Percentiles rank a stretch among this genome's conserved stretches.
phyloP scores from a whole-genome alignment of 148 eudicot genomes.

The Rhododendron mucronatum region DNA sequence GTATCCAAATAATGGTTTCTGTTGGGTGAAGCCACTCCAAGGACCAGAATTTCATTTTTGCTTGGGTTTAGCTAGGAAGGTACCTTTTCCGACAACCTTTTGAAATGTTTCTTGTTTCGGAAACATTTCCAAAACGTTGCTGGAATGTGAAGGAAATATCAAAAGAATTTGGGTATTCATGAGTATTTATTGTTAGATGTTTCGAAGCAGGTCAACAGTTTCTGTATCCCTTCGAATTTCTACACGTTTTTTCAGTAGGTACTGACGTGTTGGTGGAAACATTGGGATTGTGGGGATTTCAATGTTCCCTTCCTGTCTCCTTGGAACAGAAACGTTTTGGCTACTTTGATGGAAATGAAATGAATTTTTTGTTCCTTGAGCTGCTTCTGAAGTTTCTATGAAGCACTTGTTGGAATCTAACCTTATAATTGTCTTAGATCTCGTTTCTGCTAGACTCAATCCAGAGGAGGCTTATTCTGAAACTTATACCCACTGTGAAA shows the following conservation, averaged over 20 bases:
- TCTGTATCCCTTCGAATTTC: neutral
- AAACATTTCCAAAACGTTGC: neutral
- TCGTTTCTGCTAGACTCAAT: conserved; percentile 66
- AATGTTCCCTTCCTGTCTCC: neutral
- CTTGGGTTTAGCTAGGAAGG: neutral
- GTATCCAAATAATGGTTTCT: conserved; percentile 20
- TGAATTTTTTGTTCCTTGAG: neutral
- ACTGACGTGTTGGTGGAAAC: neutral
- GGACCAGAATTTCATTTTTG: neutral
- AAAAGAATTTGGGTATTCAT: neutral
- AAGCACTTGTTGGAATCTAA: neutral
- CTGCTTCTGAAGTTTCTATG: neutral
- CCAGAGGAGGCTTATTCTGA: conserved; percentile 91
- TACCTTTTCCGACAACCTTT: neutral
- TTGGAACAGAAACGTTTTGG: neutral
- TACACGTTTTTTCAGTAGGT: neutral
- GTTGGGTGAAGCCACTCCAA: neutral
- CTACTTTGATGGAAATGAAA: neutral
- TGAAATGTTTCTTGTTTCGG: neutral
- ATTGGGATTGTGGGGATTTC: neutral
- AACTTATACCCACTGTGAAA: conserved; percentile 97
- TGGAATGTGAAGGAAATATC: neutral
- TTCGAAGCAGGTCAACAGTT: neutral
- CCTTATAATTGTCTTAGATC: conserved; percentile 45
- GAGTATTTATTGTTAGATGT: neutral